A percentile compares a stretch with the other conserved stretches of the same genome.
These are phyloP conservation scores for Pseudocercospora eumusae DNA, from an alignment of 2,329 filamentous ascomycete species.

Conservation along the genomic window DNA sequence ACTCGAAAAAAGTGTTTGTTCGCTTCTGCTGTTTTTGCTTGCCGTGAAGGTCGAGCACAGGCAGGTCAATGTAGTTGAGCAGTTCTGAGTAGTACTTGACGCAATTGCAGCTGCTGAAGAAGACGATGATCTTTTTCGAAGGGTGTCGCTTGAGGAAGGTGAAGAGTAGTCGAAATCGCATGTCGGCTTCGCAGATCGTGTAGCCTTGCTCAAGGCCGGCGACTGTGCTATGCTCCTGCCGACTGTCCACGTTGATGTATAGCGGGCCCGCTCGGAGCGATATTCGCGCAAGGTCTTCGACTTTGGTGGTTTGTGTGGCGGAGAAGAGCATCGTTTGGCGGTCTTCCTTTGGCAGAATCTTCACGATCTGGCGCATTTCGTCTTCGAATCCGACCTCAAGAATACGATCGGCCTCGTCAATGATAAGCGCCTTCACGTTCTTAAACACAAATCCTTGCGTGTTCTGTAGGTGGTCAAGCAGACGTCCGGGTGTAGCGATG, in stretches of 20 bases:
- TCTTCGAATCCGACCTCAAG: slow-evolving; percentile 98
- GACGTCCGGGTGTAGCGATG: slow-evolving; percentile 87
- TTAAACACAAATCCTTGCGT: slow-evolving; percentile 88
- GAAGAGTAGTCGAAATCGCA: slow-evolving; percentile 90
- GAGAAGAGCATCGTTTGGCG: slow-evolving; percentile 98
- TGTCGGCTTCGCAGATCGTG: slow-evolving; percentile 88
- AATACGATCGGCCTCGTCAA: slow-evolving; percentile 96
- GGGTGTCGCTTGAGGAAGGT: slow-evolving; percentile 89
- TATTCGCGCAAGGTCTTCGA: slow-evolving; percentile 93
- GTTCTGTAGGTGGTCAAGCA: slow-evolving; percentile 92
- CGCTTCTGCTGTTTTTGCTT: slow-evolving; percentile 99
- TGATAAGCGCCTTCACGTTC: slow-evolving; percentile 87
- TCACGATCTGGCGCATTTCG: slow-evolving; percentile 95
- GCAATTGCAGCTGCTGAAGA: slow-evolving; percentile 78
- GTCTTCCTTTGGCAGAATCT: slow-evolving; percentile 83
- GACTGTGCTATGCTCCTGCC: slow-evolving; percentile 86
- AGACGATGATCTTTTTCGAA: slow-evolving; percentile 97
- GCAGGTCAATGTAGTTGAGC: slow-evolving; percentile 95
- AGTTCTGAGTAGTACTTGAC: slow-evolving; percentile 96
- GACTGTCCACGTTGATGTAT: slow-evolving; percentile 95
- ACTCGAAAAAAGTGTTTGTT: slow-evolving; percentile 99
- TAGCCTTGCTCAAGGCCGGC: slow-evolving; percentile 95
- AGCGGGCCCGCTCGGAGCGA: slow-evolving; percentile 87
- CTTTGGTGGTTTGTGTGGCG: slow-evolving; percentile 96
- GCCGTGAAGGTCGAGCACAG: slow-evolving; percentile 81